These are phyloP conservation scores for Penicillium sp. DNA, from an alignment of 2,329 filamentous ascomycete genomes.

Conservation along the genomic window DNA sequence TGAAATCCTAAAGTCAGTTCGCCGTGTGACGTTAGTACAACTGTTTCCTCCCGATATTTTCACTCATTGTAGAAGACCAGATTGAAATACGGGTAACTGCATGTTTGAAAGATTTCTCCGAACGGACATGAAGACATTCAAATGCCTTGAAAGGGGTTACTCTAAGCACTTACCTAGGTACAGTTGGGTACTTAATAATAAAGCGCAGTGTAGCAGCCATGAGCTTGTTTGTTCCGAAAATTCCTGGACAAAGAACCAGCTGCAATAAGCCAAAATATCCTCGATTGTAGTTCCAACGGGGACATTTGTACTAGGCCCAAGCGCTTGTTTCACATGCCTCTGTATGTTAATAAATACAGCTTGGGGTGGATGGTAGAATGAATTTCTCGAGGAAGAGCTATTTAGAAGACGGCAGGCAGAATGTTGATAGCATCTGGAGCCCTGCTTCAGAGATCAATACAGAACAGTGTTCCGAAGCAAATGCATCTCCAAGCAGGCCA, in stretches of 20 bases:
- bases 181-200: not conserved
- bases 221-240: not conserved
- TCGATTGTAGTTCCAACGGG: not conserved
- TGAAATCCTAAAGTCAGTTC: not conserved
- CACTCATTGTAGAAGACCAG: not conserved
- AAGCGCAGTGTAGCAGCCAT: not conserved
- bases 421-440: not conserved
- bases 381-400: not conserved
- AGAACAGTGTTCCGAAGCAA: not conserved
- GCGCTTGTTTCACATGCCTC: not conserved
- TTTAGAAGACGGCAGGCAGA: not conserved
- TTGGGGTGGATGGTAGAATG: not conserved
- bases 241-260: not conserved
- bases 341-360: not conserved
- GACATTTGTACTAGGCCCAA: not conserved
- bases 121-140: not conserved
- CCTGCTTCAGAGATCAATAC: not conserved
- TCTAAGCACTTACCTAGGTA: not conserved
- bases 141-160: not conserved
- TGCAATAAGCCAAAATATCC: not conserved
- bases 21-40: not conserved
- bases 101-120: not conserved
- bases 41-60: not conserved
- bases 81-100: slow-evolving; percentile 1
- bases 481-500: not conserved